phyloP scores from a whole-genome alignment of 176 grass and related monocot species.

The Cymbopogon citratus region DNA sequence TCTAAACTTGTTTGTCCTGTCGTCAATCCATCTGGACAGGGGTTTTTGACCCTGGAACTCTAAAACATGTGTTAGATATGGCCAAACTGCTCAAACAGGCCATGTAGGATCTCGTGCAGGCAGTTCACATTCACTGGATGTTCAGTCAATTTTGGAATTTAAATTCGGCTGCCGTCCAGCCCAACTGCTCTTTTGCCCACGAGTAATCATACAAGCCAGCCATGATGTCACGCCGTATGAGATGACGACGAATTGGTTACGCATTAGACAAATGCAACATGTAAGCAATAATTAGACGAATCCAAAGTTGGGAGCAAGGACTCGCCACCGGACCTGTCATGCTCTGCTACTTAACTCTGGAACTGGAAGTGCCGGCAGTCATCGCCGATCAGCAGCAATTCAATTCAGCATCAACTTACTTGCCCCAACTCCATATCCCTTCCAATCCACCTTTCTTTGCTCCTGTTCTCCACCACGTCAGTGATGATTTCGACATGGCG shows the following conservation, averaged over 20 bases:
- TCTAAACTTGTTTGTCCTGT: neutral
- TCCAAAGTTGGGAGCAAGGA: conserved; percentile 1
- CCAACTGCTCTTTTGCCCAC: neutral
- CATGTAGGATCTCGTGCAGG: neutral
- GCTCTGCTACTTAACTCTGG: neutral
- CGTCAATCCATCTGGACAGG: no score
- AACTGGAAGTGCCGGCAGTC: neutral
- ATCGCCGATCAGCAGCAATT: neutral
- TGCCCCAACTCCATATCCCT: no score
- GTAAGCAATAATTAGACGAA: conserved; percentile 26
- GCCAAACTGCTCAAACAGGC: neutral
- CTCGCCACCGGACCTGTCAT: neutral
- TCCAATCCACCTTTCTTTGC: neutral
- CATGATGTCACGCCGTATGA: neutral
- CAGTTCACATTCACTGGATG: neutral
- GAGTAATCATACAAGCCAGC: neutral
- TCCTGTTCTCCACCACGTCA: neutral
- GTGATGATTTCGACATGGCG: neutral
- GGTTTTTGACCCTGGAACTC: no score
- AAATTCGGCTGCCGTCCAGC: neutral
- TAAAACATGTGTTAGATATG: neutral
- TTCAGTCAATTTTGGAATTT: conserved; percentile 11
- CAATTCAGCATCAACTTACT: neutral
- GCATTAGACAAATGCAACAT: conserved; percentile 18
- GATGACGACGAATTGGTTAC: neutral